Conservation (phyloP, 1,284 basidiomycete species). For the Papiliotrema terrestris region DNA sequence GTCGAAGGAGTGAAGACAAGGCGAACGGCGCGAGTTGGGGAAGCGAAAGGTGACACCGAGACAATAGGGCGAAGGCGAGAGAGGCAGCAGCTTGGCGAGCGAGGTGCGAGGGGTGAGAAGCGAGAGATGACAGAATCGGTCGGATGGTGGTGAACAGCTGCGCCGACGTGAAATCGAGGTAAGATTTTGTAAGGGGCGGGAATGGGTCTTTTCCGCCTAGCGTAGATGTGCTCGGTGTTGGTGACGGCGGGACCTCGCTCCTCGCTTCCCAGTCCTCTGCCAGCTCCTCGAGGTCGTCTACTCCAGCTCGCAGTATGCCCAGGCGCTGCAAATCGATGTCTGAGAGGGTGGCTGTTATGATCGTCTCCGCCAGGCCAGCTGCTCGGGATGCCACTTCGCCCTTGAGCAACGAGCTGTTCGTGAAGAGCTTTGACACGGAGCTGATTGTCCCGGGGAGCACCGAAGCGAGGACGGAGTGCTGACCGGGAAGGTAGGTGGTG, state of each 20-base stretch:
- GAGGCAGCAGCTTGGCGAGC: conserved; percentile 47
- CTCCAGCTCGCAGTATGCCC: conserved; percentile 56
- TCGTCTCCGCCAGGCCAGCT: conserved; percentile 58
- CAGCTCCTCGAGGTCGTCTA: conserved; percentile 40
- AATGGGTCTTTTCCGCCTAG: conserved; percentile 19
- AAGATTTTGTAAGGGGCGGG: conserved; percentile 41
- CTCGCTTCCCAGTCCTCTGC: conserved; percentile 25
- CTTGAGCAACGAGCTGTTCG: conserved; percentile 36
- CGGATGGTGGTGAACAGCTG: conserved; percentile 46
- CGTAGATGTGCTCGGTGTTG: background rate
- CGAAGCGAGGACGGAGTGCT: conserved; percentile 56
- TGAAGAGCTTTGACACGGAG: conserved; percentile 63
- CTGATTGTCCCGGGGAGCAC: conserved; percentile 79
- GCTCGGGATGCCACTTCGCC: conserved; percentile 52
- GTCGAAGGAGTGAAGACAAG: conserved; percentile 54
- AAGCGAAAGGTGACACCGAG: conserved; percentile 65
- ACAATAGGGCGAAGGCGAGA: conserved; percentile 55
- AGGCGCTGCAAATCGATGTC: conserved; percentile 60
- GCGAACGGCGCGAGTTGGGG: conserved; percentile 62
- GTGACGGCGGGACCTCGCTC: conserved; percentile 1
- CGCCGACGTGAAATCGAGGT: conserved; percentile 46
- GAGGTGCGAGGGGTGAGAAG: conserved; percentile 40
- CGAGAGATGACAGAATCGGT: conserved; percentile 32
- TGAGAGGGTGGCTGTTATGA: conserved; percentile 54
- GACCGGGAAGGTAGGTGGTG: conserved; percentile 59